A percentile compares a stretch with the other conserved stretches of the same genome.
These are phyloP conservation scores for Begonia peltatifolia DNA, from an alignment of 306 rosid species.

Conservation along the genomic window DNA sequence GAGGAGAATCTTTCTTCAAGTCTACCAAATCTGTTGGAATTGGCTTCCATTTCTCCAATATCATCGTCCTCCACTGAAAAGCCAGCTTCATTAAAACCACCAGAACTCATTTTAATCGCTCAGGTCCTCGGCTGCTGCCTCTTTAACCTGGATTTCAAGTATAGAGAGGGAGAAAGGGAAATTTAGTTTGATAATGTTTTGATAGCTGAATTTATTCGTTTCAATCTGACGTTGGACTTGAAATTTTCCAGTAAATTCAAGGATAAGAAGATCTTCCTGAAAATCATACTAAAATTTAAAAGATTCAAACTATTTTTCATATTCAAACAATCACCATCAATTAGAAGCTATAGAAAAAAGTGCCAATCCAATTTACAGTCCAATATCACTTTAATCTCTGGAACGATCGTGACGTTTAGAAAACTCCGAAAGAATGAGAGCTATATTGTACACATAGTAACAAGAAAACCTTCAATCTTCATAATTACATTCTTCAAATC, in stretches of 20 bases:
- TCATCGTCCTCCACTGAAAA: slow-evolving; percentile 13
- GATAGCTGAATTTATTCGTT: no score
- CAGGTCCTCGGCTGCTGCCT: slow-evolving; percentile 6
- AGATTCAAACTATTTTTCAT: no score
- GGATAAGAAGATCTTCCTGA: no score
- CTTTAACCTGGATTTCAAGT: slow-evolving; percentile 15
- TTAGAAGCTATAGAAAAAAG: no score
- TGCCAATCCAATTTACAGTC: no score
- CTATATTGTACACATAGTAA: neutral
- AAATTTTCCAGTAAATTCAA: no score
- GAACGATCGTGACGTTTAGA: neutral
- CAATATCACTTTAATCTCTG: neutral
- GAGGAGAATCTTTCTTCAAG: slow-evolving; percentile 14
- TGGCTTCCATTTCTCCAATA: slow-evolving; percentile 10
- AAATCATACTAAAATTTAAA: no score
- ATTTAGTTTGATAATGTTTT: no score
- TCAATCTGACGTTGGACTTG: no score
- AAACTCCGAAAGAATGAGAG: neutral
- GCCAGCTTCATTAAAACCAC: slow-evolving; percentile 17
- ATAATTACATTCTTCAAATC: neutral
- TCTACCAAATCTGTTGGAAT: slow-evolving; percentile 6
- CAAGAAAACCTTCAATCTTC: neutral
- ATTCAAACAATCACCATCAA: no score
- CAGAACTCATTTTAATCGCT: slow-evolving; percentile 30
- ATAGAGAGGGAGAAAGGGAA: neutral